Evolutionary conservation across 2,329 filamentous ascomycete species (phyloP), one percentile per base, ranked within the genome.

Genomic region (Cytospora leucostoma): DNA sequence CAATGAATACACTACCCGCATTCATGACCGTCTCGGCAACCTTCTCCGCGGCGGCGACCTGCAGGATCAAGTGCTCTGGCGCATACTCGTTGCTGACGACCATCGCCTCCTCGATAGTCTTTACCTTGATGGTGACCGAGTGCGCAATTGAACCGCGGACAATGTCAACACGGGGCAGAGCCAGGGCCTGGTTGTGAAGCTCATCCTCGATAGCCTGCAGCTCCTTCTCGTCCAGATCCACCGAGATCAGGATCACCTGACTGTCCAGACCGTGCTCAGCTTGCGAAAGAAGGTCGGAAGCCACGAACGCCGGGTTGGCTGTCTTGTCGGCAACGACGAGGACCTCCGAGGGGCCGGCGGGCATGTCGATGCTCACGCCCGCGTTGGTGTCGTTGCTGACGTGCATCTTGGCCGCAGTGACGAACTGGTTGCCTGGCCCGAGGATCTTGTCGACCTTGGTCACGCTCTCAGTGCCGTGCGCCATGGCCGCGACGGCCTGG

Each of bases 381-480:
- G 95, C 95, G 65, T 93, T 96, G 52, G 95, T 98, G 74, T 99
- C 95, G 76, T 99, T 99, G 77, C 90, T 92, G 51, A 99, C 95
- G 70, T 93, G 84, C 95, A 99, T 99, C 85, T 99, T 99, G 59
- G 92, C 95, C 0, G 95, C 95, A 0, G 95, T 99, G 49, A 99
- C 95, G 73, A 98, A 99, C 76, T 98, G 95, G 78, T 99, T 99
- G 40, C 95, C 95, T 3, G 95, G 95, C 0, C 95, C 95, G 13
- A 98, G 86, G 70, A 99, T 97, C 85, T 99, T 99, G 82, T 99
- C 95, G 8, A 99, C 95, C 80, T 99, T 99, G 76, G 83, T 91
- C 57, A 99, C 87, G 70, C 88, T 94, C 77, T 97, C 90, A 0
- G 95, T 99, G 55, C 95, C 95, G 78, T 99, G 99, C 2, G 95